These are phyloP conservation scores for Nemania serpens DNA, from an alignment of 2,329 filamentous ascomycete genomes.

Conservation along the genomic window DNA sequence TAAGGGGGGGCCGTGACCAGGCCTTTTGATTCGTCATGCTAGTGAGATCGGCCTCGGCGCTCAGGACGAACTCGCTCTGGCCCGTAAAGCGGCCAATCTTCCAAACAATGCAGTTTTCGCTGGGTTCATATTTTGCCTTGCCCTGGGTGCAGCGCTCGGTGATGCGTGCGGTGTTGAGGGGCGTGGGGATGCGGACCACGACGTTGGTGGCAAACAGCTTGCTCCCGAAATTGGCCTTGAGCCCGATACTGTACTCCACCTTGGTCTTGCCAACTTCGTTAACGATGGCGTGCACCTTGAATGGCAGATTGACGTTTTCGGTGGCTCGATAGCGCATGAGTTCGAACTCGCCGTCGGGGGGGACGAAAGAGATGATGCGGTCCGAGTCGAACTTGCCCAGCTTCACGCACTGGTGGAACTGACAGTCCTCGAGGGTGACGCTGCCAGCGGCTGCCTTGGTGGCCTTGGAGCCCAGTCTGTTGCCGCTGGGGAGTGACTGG, in stretches of 20 bases:
- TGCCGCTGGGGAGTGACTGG: slow-evolving; percentile 70
- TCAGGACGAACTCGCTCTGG: slow-evolving; percentile 95
- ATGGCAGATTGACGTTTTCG: slow-evolving; percentile 97
- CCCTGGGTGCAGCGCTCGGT: slow-evolving; percentile 92
- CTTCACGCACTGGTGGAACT: slow-evolving; percentile 99
- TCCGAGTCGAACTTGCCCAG: slow-evolving; percentile 96
- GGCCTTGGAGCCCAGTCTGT: slow-evolving; percentile 80
- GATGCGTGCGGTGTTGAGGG: slow-evolving; percentile 93
- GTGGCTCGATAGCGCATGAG: slow-evolving; percentile 98
- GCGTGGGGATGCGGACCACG: slow-evolving; percentile 89
- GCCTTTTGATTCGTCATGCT: slow-evolving; percentile 98
- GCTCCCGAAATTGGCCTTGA: slow-evolving; percentile 93
- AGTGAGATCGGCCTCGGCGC: slow-evolving; percentile 88
- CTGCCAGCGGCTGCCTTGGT: slow-evolving; percentile 95
- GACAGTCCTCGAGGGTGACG: slow-evolving; percentile 95
- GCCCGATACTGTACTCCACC: slow-evolving; percentile 97
- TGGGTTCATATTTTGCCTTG: slow-evolving; percentile 97
- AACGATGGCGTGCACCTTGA: slow-evolving; percentile 98
- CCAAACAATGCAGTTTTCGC: slow-evolving; percentile 98
- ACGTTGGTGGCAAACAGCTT: slow-evolving; percentile 99
- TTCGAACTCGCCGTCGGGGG: slow-evolving; percentile 97
- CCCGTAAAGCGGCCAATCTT: slow-evolving; percentile 98
- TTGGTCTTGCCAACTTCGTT: slow-evolving; percentile 97
- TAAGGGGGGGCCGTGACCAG: slow-evolving; percentile 92
- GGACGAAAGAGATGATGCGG: slow-evolving; percentile 94